Conservation (phyloP, 2,329 filamentous ascomycete species). For the Arthrinium phaeospermum region DNA sequence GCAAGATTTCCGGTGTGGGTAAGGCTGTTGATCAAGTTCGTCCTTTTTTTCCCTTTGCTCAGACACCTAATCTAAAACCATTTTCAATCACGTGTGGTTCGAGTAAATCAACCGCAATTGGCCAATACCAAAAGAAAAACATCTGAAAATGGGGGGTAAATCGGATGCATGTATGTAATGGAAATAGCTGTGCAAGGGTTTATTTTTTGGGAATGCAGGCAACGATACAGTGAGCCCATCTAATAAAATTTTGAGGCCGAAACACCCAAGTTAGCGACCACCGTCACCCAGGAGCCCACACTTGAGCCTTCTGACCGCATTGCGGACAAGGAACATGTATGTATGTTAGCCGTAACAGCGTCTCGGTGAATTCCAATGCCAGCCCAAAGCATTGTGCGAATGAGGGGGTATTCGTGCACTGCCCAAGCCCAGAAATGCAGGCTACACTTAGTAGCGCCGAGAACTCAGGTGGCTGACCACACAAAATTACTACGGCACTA, state of each 20-base stretch:
- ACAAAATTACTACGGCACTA: constrained; percentile 9
- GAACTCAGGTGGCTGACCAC: constrained; percentile 10
- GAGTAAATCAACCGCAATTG: not conserved
- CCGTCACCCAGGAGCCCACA: not conserved
- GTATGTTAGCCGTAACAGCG: not conserved
- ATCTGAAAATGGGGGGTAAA: constrained; percentile 2
- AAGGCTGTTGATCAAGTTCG: not conserved
- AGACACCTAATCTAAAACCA: constrained; percentile 8
- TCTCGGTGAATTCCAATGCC: constrained; percentile 11
- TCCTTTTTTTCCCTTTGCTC: not conserved
- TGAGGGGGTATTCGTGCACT: constrained; percentile 8
- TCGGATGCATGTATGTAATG: constrained; percentile 12
- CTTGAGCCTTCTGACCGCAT: constrained; percentile 1
- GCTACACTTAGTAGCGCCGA: constrained; percentile 4
- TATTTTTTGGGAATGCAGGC: not conserved
- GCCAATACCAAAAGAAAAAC: not conserved
- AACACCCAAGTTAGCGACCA: not conserved
- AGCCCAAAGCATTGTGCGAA: not conserved
- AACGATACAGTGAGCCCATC: not conserved
- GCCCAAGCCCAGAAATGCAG: constrained; percentile 5
- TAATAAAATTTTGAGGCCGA: constrained; percentile 6
- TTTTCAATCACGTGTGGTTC: not conserved
- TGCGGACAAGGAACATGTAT: constrained; percentile 6
- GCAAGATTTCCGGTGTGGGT: not conserved
- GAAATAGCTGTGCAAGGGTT: not conserved